phyloP scores from a whole-genome alignment of 2,329 filamentous ascomycete species.

The Trichothecium roseum region DNA sequence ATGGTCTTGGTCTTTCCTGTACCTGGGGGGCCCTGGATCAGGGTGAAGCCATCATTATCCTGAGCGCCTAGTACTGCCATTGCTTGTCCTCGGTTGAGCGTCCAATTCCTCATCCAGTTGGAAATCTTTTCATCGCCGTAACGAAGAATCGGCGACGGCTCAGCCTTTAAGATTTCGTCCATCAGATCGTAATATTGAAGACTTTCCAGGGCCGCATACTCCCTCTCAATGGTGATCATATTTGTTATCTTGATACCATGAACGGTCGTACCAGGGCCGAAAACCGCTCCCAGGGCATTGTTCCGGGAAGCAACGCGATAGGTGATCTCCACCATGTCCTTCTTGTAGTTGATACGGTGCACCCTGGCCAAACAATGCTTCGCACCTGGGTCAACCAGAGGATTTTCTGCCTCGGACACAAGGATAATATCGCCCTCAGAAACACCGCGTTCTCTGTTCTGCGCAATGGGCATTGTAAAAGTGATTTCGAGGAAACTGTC shows the following conservation, averaged over 20 bases:
- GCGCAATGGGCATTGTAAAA: conserved; percentile 62
- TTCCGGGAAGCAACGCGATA: conserved; percentile 67
- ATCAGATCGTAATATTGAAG: conserved; percentile 94
- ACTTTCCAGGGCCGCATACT: conserved; percentile 85
- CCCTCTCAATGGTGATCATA: conserved; percentile 87
- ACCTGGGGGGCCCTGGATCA: conserved; percentile 91
- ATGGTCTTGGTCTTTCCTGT: conserved; percentile 99
- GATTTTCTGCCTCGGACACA: conserved; percentile 63
- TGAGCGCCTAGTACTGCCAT: conserved; percentile 84
- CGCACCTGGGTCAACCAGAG: conserved; percentile 53
- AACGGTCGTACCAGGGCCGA: conserved; percentile 61
- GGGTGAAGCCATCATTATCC: conserved; percentile 92
- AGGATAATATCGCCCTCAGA: conserved; percentile 83
- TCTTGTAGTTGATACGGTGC: conserved; percentile 70
- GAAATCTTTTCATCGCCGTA: conserved; percentile 67
- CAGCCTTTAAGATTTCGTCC: conserved; percentile 80
- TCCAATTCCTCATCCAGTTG: conserved; percentile 64
- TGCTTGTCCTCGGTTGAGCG: conserved; percentile 79
- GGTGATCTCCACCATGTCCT: conserved; percentile 70
- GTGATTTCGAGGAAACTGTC: conserved; percentile 90
- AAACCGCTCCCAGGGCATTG: conserved; percentile 48
- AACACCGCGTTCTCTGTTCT: conserved; percentile 62
- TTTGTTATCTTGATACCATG: conserved; percentile 79
- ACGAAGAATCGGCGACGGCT: conserved; percentile 77
- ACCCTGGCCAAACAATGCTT: conserved; percentile 83